Evolutionary conservation across 2,329 filamentous ascomycete species (phyloP).

Genomic region (Thielaviopsis euricoi): DNA sequence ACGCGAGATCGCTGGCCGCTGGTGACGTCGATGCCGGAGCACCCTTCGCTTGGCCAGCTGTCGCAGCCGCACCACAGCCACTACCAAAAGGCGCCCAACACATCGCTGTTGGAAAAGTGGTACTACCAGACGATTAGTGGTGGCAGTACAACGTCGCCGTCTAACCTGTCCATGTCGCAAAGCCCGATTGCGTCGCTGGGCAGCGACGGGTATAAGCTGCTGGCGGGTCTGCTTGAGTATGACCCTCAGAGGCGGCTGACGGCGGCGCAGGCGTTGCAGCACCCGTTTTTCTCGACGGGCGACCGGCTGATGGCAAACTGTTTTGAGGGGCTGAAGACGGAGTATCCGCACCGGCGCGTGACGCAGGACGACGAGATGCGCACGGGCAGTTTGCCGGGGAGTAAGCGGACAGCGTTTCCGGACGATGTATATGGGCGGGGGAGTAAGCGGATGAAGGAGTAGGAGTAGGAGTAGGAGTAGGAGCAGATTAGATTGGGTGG

Average conservation of each 20-base stretch:
- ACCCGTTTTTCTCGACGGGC: conserved; percentile 70
- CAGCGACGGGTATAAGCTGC: conserved; percentile 62
- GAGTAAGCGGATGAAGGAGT: conserved; percentile 45
- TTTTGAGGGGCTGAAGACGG: conserved; percentile 75
- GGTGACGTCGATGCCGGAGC: conserved; percentile 75
- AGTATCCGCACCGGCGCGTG: conserved; percentile 80
- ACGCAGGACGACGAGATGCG: conserved; percentile 91
- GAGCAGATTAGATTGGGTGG: no score
- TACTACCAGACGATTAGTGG: conserved; percentile 56
- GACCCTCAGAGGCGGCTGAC: conserved; percentile 80
- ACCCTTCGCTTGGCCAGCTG: conserved; percentile 38
- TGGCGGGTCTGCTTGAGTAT: conserved; percentile 75
- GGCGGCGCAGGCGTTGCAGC: conserved; percentile 73
- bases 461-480: neutral
- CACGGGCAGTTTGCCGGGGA: conserved; percentile 76
- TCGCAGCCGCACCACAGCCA: conserved; percentile 18
- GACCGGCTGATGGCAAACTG: conserved; percentile 65
- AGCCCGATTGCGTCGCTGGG: conserved; percentile 44
- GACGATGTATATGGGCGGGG: conserved; percentile 59
- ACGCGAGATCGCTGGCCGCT: conserved; percentile 81
- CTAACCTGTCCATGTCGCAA: conserved; percentile 23
- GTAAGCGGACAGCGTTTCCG: conserved; percentile 70
- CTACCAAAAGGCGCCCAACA: conserved; percentile 17
- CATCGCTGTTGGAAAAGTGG: conserved; percentile 57
- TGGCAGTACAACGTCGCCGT: conserved; percentile 30